A percentile compares a stretch with the other conserved stretches of the same genome.
Evolutionary conservation across 1,284 basidiomycete species (phyloP).

Genomic region (Kwoniella shivajii): DNA sequence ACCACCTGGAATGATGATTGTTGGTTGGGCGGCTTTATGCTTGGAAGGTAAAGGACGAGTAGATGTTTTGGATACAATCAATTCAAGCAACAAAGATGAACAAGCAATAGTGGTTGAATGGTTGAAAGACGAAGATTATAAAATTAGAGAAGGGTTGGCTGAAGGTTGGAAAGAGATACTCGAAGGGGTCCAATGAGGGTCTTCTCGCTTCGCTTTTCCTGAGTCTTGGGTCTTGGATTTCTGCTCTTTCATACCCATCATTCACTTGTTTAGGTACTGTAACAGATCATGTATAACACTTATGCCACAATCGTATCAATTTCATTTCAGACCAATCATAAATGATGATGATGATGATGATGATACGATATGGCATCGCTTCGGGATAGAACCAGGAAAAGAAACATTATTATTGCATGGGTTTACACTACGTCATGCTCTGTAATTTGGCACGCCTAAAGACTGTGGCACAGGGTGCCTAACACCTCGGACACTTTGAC

Average conservation of each 20-base stretch:
- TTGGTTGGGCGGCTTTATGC: constrained; percentile 77
- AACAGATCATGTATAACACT: too few relatives aligned
- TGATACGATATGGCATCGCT: too few relatives aligned
- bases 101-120: constrained; percentile 30
- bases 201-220: background rate
- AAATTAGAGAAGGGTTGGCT: constrained; percentile 31
- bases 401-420: too few relatives aligned
- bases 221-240: background rate
- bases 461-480: background rate
- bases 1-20: constrained; percentile 92
- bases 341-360: too few relatives aligned
- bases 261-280: too few relatives aligned
- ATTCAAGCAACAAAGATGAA: constrained; percentile 43
- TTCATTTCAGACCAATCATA: too few relatives aligned
- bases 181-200: constrained; percentile 1
- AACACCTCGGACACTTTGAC: too few relatives aligned
- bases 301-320: too few relatives aligned
- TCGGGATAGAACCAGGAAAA: too few relatives aligned
- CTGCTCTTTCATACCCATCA: background rate
- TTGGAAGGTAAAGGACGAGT: constrained; percentile 60
- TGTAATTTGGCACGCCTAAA: too few relatives aligned
- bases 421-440: too few relatives aligned
- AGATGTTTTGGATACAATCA: constrained; percentile 57
- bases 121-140: constrained; percentile 29
- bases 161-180: constrained; percentile 30